Conservation (phyloP, 2,329 filamentous ascomycete genomes). For the Fusarium floridanum region DNA sequence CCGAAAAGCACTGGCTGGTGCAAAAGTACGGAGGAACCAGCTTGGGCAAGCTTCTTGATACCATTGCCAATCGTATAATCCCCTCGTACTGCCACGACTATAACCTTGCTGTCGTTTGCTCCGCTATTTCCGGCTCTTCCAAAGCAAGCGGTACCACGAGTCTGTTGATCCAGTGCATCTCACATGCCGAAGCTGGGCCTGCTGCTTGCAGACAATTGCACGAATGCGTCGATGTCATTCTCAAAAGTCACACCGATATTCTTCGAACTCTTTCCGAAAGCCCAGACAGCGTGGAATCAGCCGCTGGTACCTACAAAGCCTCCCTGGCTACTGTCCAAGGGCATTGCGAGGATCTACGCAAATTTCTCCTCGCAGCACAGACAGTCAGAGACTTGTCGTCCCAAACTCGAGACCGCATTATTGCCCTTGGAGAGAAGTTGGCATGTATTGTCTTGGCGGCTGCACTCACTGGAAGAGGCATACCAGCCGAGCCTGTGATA, state of each 20-base stretch:
- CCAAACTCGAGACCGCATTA: not conserved
- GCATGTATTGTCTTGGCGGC: not conserved
- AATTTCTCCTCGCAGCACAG: not conserved
- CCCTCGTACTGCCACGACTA: not conserved
- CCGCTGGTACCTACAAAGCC: not conserved
- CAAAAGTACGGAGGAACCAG: conserved; percentile 11
- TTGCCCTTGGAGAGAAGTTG: not conserved
- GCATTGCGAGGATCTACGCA: not conserved
- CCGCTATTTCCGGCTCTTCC: conserved; percentile 1
- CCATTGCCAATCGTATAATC: not conserved
- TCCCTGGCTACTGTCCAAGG: not conserved
- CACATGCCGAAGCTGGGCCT: not conserved
- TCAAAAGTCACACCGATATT: not conserved
- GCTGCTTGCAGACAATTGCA: not conserved
- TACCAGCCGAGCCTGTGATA: not conserved
- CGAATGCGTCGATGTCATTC: not conserved
- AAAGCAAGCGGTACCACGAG: conserved; percentile 13
- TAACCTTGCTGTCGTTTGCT: conserved; percentile 4
- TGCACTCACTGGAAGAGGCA: not conserved
- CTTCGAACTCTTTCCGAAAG: not conserved
- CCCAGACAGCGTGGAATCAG: not conserved
- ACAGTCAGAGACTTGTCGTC: not conserved
- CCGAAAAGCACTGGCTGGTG: not conserved
- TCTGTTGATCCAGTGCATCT: not conserved
- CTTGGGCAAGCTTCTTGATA: not conserved